phyloP scores from a whole-genome alignment of 495 filamentous ascomycete species.

The Xylaria telfairii region DNA sequence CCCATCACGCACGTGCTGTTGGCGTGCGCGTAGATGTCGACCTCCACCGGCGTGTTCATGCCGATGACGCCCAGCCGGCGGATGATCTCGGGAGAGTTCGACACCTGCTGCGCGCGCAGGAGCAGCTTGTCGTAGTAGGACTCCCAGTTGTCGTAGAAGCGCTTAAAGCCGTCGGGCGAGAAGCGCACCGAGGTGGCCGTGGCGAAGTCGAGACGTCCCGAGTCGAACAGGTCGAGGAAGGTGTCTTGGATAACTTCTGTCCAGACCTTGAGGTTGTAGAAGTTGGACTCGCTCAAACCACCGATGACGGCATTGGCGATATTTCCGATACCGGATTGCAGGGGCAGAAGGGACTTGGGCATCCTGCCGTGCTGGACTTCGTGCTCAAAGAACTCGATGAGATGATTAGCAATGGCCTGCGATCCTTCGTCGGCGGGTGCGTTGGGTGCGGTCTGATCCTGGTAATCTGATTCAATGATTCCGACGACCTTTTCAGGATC shows the following conservation, averaged over 20 bases:
- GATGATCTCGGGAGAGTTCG: constrained; percentile 95
- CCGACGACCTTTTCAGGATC: constrained; percentile 89
- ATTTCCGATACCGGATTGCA: constrained; percentile 92
- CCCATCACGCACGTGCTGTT: constrained; percentile 94
- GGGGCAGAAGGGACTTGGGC: constrained; percentile 77
- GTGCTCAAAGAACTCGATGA: constrained; percentile 86
- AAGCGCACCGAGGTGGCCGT: constrained; percentile 92
- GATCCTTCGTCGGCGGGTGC: constrained; percentile 75
- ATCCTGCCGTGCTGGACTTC: constrained; percentile 80
- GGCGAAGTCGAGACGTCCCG: constrained; percentile 86
- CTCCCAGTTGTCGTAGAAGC: constrained; percentile 90
- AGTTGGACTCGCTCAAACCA: constrained; percentile 81
- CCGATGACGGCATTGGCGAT: constrained; percentile 94
- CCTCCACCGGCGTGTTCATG: constrained; percentile 95
- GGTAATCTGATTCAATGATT: constrained; percentile 83
- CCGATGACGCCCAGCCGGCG: constrained; percentile 85
- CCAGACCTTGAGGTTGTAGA: constrained; percentile 89
- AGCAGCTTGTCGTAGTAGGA: constrained; percentile 82
- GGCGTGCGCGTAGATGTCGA: constrained; percentile 93
- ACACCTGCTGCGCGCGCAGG: constrained; percentile 84
- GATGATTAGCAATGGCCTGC: constrained; percentile 74
- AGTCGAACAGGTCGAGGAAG: constrained; percentile 94
- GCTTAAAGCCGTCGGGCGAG: constrained; percentile 88
- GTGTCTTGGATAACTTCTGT: constrained; percentile 93
- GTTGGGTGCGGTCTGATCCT: constrained; percentile 81